These are phyloP conservation scores for Margaritispora aquatica DNA, from an alignment of 495 filamentous ascomycete species.

Conservation along the genomic window DNA sequence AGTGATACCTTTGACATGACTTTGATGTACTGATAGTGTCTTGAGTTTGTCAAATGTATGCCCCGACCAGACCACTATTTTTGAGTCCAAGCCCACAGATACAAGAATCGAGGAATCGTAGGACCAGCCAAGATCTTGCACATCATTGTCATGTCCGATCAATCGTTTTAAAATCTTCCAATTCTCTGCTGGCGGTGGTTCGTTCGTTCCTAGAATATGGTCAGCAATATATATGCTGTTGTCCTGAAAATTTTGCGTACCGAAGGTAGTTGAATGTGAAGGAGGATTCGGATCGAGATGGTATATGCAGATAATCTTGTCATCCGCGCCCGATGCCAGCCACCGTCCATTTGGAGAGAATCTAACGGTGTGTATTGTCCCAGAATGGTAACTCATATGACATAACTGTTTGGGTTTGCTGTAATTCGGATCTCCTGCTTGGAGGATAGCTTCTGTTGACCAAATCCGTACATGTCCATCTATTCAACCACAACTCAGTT, in stretches of 20 bases:
- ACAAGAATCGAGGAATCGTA: constrained; percentile 92
- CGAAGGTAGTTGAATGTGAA: constrained; percentile 65
- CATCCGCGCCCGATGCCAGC: constrained; percentile 92
- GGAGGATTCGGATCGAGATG: constrained; percentile 77
- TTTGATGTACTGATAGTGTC: constrained; percentile 82
- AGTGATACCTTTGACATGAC: constrained; percentile 96
- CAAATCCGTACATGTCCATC: constrained; percentile 97
- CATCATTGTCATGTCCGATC: constrained; percentile 96
- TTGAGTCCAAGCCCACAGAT: constrained; percentile 94
- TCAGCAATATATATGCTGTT: constrained; percentile 2
- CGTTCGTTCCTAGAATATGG: constrained; percentile 63
- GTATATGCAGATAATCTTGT: constrained; percentile 98
- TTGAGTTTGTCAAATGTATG: constrained; percentile 98
- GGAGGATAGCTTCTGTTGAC: constrained; percentile 90
- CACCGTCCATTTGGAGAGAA: constrained; percentile 93
- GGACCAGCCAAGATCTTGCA: constrained; percentile 97
- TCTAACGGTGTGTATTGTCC: constrained; percentile 92
- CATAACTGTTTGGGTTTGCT: constrained; percentile 87
- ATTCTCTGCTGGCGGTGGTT: constrained; percentile 88
- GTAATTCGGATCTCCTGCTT: constrained; percentile 60
- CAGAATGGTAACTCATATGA: constrained; percentile 96
- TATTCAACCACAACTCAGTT: constrained; percentile 28
- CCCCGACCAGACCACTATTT: constrained; percentile 96
- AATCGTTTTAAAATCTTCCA: constrained; percentile 91
- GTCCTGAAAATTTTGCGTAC: constrained; percentile 36